A percentile compares a stretch with the other conserved stretches of the same genome.
Conservation (phyloP, 768 basidiomycete species). For the Boletus sp. region DNA sequence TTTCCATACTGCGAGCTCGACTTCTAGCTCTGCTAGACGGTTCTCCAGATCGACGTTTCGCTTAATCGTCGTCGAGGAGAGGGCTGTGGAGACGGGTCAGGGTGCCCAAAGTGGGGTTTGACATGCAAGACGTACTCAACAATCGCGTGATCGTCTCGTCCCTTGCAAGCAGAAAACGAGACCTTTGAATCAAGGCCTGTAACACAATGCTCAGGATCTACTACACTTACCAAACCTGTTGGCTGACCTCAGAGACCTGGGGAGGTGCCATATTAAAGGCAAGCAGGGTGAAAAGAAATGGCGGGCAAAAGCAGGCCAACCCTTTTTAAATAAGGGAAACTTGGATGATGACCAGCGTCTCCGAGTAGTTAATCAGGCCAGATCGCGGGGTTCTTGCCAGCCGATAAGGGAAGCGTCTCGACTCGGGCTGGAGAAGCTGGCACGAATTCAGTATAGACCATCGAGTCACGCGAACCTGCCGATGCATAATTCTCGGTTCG, state of each 20-base stretch:
- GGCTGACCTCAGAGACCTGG: conserved; percentile 56
- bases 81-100: conserved; percentile 40
- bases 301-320: conserved; percentile 21
- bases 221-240: conserved; percentile 61
- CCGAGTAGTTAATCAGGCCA: conserved; percentile 54
- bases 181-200: conserved; percentile 18
- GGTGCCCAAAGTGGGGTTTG: conserved; percentile 1
- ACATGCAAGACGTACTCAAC: conserved; percentile 43
- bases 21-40: conserved; percentile 64
- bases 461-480: conserved; percentile 29
- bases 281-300: conserved; percentile 33
- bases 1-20: conserved; percentile 70
- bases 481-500: conserved; percentile 21
- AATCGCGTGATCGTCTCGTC: conserved; percentile 65
- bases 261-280: conserved; percentile 51
- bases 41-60: conserved; percentile 63
- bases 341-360: conserved; percentile 27
- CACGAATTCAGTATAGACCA: conserved; percentile 21
- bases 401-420: conserved; percentile 32
- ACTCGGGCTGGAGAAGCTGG: conserved; percentile 21
- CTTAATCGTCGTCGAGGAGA: conserved; percentile 62
- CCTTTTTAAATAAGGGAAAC: conserved; percentile 39
- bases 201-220: conserved; percentile 6
- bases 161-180: conserved; percentile 41
- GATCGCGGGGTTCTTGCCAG: conserved; percentile 52